Evolutionary conservation across 2,329 filamentous ascomycete genomes (phyloP), one percentile per base, ranked within the genome.

Genomic region (Lecanosticta acicola): DNA sequence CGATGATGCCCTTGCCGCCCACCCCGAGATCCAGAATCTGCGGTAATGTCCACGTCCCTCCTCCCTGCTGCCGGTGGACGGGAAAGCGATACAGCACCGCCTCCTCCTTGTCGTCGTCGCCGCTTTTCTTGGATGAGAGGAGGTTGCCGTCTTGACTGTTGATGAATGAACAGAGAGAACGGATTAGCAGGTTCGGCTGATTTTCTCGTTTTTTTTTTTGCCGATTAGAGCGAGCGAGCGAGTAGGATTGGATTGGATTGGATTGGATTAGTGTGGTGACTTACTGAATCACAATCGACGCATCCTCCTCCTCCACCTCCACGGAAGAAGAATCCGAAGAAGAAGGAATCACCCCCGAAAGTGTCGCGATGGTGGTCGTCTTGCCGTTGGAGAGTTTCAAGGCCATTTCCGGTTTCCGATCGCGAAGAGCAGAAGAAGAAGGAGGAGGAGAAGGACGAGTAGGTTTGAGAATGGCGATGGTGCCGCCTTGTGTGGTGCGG

Each of bases 91-190:
- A 51, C 32, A 59, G 18, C 2, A 54, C 26, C 3, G 48, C 51
- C 7, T 39, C 36, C 10, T 50, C 45, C 2, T 32, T 2, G 2
- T 29, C 18, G 5, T 16, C 19, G 26, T 39, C 26, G 13, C 21
- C 45, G 32, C 50, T 41, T 9, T n/a, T n/a, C n/a, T n/a, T n/a
- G n/a, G n/a, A n/a, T n/a, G n/a, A n/a, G n/a, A n/a, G n/a, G n/a
- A 61, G 42, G 24, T 61, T 57, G 16, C 59, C 59, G 26, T 59
- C 55, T 3, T 53, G 57, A 46, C 58, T 60, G 33, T 20, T n/a
- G n/a, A n/a, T n/a, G n/a, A n/a, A 20, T 36, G 9, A 40, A 14
- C 10, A 16, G 49, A n/a, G 16, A 38, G 34, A n/a, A 32, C 24
- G 14, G 14, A 37, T 37, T 5, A 37, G n/a, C n/a, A n/a, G n/a